Evolutionary conservation across 2,329 filamentous ascomycete genomes (phyloP), one percentile per base, ranked within the genome.

Genomic region (Incumbomyces delicatus): DNA sequence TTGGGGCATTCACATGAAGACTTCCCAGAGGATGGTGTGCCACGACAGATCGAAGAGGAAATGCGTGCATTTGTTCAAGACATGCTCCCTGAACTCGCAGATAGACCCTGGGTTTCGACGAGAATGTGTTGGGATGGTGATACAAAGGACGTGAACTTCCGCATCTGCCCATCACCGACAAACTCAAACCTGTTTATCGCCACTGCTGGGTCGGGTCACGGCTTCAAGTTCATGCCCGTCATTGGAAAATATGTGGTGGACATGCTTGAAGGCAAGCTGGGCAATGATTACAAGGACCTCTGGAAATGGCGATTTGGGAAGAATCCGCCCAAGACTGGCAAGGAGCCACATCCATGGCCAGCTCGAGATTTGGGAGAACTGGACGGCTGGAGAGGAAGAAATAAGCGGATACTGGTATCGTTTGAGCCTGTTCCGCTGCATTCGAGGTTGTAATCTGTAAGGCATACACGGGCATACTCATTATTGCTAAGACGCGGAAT

Each of bases 201-300:
- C 13, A 73, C 71, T 10, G 56, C 53, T 41, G 56, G 57, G 6
- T 73, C 68, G 44, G 70, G 70, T 16, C 72, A 53, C 54, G 72
- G 59, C 2, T 75, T 70, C 61, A 75, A 75, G 53, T 75, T 75
- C 60, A 60, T 75, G 46, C 72, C 72, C 29, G 63, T 74, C 4
- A 59, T 75, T 14, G 72, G 72, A 12, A 69, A 71, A 44, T 71
- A 72, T 51, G 61, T 75, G 45, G 64, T 70, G 29, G 65, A 70
- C 50, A 66, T 66, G 14, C 49, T 73, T 6, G 67, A 71, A 53
- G 68, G 67, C 2, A 64, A 53, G 1, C 59, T 73, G 16, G 62
- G 60, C 16, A 50, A 58, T 1, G 69, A 67, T 22, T 56, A 68
- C 30, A 52, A 44, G 5, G 51, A 63, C 10, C 49, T 69, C 33